A percentile compares a stretch with the other conserved stretches of the same genome.
These are phyloP conservation scores for Phytopythium ostracodes DNA, from an alignment of 352 stramenopile genomes.

Conservation along the genomic window DNA sequence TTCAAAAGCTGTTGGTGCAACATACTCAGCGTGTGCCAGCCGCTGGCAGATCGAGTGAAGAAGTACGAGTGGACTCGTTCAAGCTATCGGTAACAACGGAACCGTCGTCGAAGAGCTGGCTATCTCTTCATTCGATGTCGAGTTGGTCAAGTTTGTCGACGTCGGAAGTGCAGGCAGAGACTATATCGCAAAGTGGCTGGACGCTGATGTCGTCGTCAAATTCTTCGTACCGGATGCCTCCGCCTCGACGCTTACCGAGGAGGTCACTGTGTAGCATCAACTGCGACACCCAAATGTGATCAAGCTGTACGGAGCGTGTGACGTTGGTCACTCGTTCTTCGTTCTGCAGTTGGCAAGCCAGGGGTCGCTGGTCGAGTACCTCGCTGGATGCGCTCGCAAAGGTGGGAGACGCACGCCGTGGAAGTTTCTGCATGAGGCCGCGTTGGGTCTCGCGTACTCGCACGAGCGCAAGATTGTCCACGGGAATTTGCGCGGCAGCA, in stretches of 20 bases:
- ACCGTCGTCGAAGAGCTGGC: too few relatives aligned
- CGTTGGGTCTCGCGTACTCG: constrained; percentile 26
- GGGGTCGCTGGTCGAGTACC: constrained; percentile 18
- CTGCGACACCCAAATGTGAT: background rate
- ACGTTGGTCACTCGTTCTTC: constrained; percentile 9
- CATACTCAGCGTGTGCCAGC: too few relatives aligned
- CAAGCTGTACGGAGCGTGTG: background rate
- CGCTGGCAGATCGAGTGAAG: too few relatives aligned
- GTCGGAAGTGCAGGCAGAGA: background rate
- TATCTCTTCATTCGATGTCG: background rate
- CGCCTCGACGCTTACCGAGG: background rate
- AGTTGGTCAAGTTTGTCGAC: background rate
- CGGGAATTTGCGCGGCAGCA: constrained; percentile 18
- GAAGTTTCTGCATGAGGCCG: constrained; percentile 18
- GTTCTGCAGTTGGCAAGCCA: constrained; percentile 16
- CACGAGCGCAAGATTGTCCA: constrained; percentile 24
- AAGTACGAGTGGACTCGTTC: too few relatives aligned
- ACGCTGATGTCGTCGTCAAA: background rate
- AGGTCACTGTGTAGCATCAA: background rate
- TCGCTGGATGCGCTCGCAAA: too few relatives aligned
- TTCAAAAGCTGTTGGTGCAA: too few relatives aligned
- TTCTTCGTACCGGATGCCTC: background rate
- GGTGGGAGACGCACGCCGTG: background rate
- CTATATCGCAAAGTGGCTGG: background rate
- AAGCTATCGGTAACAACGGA: too few relatives aligned